Base-by-base conservation (phyloP, 1,284 basidiomycete species). In the Singerocomus inundabilis region DNA sequence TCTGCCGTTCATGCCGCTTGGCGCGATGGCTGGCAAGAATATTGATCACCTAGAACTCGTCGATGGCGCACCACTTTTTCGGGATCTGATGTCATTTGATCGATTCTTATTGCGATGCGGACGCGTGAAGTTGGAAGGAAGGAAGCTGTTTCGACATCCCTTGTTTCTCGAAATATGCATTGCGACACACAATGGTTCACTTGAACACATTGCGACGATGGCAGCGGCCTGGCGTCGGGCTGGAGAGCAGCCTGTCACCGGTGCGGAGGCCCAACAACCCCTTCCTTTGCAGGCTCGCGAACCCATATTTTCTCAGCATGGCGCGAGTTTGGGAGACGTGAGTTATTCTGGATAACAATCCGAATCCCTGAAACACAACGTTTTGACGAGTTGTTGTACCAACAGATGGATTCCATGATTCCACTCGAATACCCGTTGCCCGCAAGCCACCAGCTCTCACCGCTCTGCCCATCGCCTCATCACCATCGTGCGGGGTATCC, bases 1-100 rank as follows among this genome's bases (percentile, higher is more conserved):
- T 6, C 68, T 81, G 8, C 76, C 79, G 0, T 77, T 73, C 57
- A 77, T 81, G 70, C 79, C 81, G 3, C 59, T 78, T 18, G 73
- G 74, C 4, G 46, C 56, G 4, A 54, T 61, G 13, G 29, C 43
- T 18, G 33, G 13, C 26, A 34, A 28, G 16, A 43, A 48, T 5
- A 16, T 32, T 4, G 31, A 18, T 3, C 55, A 55, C 26, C 49
- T 72, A 18, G 54, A 52, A 21, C 67, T 67, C 4, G 71, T 69
- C 2, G 63, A 69, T 42, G 58, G 59, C 3, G 57, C 76, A 30
- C 79, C 80, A 1, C 52, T 67, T 1, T 72, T 74, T 47, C 51
- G 56, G 3, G 56, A 67, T 6, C 59, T 82, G 15, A 64, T 84
- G 40, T 73, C 77, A 4, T 63, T 53, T 4, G 55, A 61, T 16